Evolutionary conservation across 1,139 yeast species (phyloP), one percentile per base, ranked within the genome.

Genomic region (Lodderomyces margitis): DNA sequence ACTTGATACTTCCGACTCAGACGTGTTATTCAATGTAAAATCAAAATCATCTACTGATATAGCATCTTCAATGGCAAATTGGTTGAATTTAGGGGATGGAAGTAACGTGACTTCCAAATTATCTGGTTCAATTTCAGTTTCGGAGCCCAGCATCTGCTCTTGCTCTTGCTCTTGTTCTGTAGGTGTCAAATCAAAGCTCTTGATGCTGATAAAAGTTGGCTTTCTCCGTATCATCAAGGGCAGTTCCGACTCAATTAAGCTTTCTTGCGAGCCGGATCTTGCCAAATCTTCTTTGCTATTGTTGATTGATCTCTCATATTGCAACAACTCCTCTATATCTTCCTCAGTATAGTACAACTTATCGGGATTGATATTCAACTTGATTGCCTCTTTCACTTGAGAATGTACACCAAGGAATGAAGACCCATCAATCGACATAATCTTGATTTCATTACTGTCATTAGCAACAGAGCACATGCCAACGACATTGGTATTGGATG

Each of bases 361-460:
- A 20, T 54, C 59, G 3, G 55, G 45, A 21, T 52, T 51, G 17
- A 57, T 40, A 28, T 48, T 48, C 36, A 57, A 46, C 37, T 58
- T 55, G 17, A 64, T 58, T 2, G 70, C 66, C 44, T 66, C 70
- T 42, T 64, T 61, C 15, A 70, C 62, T 58, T 64, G 62, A 30
- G 72, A 63, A 53, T 80, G 85, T 10, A 78, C 63, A 1, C 85
- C 84, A 41, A 80, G 63, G 59, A 70, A 78, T 3, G 81, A 70
- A 8, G 74, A 64, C 0, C 77, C 75, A 55, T 80, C 84, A 37
- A 80, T 71, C 31, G 81, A 75, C 24, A 79, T 52, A 2, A 79
- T 62, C 50, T 66, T 69, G 41, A 64, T 53, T 36, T 66, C 70
- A 30, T 50, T 54, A 12, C 23, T 23, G 6, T 55, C 52, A 36